Conservation (phyloP, 129 eudicot genomes). For the Artemisia argyi region DNA sequence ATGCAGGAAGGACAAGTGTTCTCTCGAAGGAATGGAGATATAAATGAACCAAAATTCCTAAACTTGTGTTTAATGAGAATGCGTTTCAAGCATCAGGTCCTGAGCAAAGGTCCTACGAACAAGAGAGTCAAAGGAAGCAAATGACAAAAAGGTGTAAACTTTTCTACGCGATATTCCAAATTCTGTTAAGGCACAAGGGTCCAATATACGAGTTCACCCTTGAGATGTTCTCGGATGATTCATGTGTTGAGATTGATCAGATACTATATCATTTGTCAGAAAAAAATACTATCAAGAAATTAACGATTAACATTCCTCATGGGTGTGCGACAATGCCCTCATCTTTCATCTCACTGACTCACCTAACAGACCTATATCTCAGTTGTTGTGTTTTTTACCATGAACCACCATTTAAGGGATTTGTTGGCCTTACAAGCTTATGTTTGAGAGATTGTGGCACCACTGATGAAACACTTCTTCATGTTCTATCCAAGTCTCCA, state of each 20-base stretch:
- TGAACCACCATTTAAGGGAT: neutral
- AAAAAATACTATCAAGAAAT: neutral
- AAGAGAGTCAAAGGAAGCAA: too few species aligned
- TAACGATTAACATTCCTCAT: neutral
- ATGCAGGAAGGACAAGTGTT: too few species aligned
- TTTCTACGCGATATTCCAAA: neutral
- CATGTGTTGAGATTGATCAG: neutral
- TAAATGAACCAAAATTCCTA: too few species aligned
- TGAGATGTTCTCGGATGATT: neutral
- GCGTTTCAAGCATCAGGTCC: too few species aligned
- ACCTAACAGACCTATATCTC: neutral
- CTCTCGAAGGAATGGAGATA: too few species aligned
- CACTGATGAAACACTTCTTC: neutral
- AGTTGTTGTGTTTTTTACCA: neutral
- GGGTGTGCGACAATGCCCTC: neutral
- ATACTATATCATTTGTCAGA: neutral
- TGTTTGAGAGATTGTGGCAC: neutral
- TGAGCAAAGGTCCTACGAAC: too few species aligned
- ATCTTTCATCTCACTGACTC: neutral
- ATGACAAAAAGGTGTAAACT: too few species aligned
- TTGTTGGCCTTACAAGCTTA: neutral
- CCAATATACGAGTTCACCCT: neutral
- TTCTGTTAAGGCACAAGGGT: neutral
- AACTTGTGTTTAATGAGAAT: too few species aligned
- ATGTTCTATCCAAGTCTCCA: neutral